A percentile compares a stretch with the other conserved stretches of the same genome.
phyloP scores from a whole-genome alignment of 2,329 filamentous ascomycete species.

The Trichoderma atrobrunneum region DNA sequence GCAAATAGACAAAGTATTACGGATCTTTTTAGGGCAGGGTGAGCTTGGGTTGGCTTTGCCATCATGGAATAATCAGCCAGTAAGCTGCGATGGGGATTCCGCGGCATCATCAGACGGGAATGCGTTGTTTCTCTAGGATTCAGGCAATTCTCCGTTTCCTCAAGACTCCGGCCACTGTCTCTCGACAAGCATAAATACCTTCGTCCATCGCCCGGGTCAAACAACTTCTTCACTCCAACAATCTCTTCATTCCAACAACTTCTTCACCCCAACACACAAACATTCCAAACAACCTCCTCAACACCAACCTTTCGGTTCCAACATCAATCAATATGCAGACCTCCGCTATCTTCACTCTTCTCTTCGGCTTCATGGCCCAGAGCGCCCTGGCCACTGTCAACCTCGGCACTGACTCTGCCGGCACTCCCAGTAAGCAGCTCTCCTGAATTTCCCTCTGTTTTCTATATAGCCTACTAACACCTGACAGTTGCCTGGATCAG shows the following conservation, averaged over 20 bases:
- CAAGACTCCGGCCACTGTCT: background rate
- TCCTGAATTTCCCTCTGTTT: background rate
- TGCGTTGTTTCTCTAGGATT: background rate
- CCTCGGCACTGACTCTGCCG: background rate
- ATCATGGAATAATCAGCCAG: background rate
- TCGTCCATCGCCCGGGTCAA: background rate
- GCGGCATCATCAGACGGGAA: background rate
- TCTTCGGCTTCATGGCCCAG: background rate
- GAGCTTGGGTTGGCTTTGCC: background rate
- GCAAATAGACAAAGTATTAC: background rate
- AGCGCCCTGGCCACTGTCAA: background rate
- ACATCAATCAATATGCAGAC: background rate
- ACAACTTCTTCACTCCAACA: background rate
- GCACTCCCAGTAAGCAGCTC: background rate
- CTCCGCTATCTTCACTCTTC: background rate
- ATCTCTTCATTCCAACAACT: background rate
- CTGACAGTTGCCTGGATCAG: background rate
- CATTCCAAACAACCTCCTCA: background rate
- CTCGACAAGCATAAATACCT: background rate
- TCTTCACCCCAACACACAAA: background rate
- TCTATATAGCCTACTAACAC: background rate
- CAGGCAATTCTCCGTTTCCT: background rate
- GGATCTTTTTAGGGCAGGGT: background rate
- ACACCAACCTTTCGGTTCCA: background rate
- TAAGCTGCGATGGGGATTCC: background rate